These are phyloP conservation scores for Penicillium sp. DNA, from an alignment of 2,329 filamentous ascomycete genomes.

Conservation along the genomic window DNA sequence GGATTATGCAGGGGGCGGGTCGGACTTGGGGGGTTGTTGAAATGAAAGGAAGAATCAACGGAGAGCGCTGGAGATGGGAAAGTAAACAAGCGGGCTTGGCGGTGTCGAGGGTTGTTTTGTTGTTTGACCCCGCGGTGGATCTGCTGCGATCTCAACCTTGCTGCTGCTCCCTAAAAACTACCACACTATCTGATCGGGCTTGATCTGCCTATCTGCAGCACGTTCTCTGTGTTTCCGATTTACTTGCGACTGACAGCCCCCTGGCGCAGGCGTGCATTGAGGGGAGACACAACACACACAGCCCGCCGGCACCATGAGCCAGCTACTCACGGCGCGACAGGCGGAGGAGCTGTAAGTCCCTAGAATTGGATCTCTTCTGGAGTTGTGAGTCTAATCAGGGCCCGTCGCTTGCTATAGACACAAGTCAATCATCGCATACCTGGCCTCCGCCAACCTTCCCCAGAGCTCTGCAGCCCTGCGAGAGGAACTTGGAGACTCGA, in stretches of 20 bases:
- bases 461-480: conserved; percentile 73
- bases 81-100: conserved; percentile 33
- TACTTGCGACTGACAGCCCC: conserved; percentile 14
- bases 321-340: conserved; percentile 76
- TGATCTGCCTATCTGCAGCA: no score
- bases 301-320: conserved; percentile 63
- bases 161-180: conserved; percentile 3
- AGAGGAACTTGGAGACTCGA: conserved; percentile 72
- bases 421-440: conserved; percentile 91
- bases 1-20: neutral
- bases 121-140: conserved; percentile 31
- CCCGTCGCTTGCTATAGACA: conserved; percentile 61
- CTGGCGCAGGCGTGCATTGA: conserved; percentile 23
- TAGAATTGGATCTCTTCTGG: neutral
- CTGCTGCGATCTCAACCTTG: conserved; percentile 8
- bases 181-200: neutral
- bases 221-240: no score
- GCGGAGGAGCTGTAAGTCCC: conserved; percentile 81
- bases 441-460: conserved; percentile 72
- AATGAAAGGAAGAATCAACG: conserved; percentile 22
- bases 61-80: conserved; percentile 25
- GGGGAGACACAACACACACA: conserved; percentile 27
- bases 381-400: conserved; percentile 11
- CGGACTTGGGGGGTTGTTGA: neutral
- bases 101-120: conserved; percentile 28